Percentiles rank a stretch among this genome's conserved stretches.
Conservation (phyloP, 169 alveolate genomes). For the Plasmodium gonderi region DNA sequence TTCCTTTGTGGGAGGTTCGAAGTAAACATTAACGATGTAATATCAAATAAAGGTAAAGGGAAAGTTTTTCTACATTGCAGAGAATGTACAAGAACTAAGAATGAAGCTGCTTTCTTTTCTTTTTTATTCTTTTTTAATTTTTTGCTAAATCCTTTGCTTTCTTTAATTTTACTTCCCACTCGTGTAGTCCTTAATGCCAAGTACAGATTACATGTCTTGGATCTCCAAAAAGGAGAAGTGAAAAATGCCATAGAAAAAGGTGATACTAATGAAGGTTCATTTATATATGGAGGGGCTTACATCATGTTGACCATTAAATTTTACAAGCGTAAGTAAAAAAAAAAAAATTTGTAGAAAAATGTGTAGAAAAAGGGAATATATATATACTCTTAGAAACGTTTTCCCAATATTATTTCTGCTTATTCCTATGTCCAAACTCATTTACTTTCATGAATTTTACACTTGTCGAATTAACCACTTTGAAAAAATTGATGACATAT, state of each 20-base stretch:
- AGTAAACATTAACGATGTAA: constrained; percentile 36
- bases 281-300: constrained; percentile 8
- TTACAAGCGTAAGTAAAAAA: constrained; percentile 36
- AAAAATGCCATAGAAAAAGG: constrained; percentile 9
- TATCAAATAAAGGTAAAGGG: constrained; percentile 32
- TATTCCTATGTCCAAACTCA: background rate
- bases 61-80: background rate
- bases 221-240: constrained; percentile 14
- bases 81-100: background rate
- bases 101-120: background rate
- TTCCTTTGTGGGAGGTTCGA: constrained; percentile 27
- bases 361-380: background rate
- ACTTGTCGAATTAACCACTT: background rate
- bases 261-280: background rate
- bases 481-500: background rate
- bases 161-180: background rate
- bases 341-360: background rate
- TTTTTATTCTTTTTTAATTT: background rate
- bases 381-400: background rate
- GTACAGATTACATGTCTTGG: background rate
- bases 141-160: background rate
- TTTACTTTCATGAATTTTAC: background rate
- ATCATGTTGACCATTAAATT: constrained; percentile 38
- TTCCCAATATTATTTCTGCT: too few species aligned
- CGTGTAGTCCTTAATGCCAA: constrained; percentile 16